A percentile compares a stretch with the other conserved stretches of the same genome.
These are phyloP conservation scores for Mycosphaerella sp. DNA, from an alignment of 2,329 filamentous ascomycete species.

Conservation along the genomic window DNA sequence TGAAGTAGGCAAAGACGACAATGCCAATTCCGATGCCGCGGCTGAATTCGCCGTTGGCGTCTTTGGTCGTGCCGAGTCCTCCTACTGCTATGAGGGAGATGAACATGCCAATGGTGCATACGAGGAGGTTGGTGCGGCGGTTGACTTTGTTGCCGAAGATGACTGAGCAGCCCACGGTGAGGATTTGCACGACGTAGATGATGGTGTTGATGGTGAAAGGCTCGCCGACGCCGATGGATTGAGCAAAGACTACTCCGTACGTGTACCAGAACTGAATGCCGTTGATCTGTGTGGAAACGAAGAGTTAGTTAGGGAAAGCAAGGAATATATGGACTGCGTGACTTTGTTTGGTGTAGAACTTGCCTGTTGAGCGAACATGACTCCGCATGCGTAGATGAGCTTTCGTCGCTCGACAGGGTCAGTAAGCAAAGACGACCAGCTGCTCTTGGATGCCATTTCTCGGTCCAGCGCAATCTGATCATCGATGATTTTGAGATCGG, in stretches of 20 bases:
- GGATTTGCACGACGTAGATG: constrained; percentile 23
- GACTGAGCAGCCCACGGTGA: constrained; percentile 21
- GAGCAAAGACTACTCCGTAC: constrained; percentile 23
- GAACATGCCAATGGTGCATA: constrained; percentile 21
- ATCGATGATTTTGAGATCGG: constrained; percentile 18
- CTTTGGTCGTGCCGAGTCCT: constrained; percentile 21
- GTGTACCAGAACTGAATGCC: constrained; percentile 40
- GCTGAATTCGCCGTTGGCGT: constrained; percentile 16
- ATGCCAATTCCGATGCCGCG: constrained; percentile 21
- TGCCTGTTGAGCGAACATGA: constrained; percentile 27
- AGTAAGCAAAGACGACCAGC: constrained; percentile 38
- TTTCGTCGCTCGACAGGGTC: constrained; percentile 46
- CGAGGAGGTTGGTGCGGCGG: constrained; percentile 19
- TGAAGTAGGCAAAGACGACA: constrained; percentile 22
- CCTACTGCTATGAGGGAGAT: constrained; percentile 19
- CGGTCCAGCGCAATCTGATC: constrained; percentile 17
- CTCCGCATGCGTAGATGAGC: constrained; percentile 42
- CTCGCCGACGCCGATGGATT: constrained; percentile 23
- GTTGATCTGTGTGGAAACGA: constrained; percentile 43
- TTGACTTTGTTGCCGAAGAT: constrained; percentile 21
- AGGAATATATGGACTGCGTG: too few relatives aligned
- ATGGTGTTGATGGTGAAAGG: constrained; percentile 24
- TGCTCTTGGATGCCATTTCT: constrained; percentile 29
- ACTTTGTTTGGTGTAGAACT: neutral
- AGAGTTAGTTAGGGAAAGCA: neutral